These are phyloP conservation scores for Talaromyces rugulosus DNA, from an alignment of 2,329 filamentous ascomycete species.

Conservation along the genomic window DNA sequence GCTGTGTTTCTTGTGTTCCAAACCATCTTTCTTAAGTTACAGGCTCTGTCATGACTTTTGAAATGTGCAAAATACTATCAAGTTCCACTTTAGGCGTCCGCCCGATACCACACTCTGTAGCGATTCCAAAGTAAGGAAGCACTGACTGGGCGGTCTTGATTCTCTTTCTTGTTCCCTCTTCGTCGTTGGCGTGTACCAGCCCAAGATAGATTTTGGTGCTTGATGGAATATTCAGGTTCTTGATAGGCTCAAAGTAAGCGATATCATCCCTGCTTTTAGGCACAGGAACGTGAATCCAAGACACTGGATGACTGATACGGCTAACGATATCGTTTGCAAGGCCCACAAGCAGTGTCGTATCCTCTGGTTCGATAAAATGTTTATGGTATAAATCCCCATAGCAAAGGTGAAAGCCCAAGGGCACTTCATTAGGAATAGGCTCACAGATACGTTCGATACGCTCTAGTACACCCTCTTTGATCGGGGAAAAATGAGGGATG, in stretches of 20 bases:
- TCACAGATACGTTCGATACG: constrained; percentile 17
- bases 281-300: constrained; percentile 45
- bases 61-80: too few species aligned
- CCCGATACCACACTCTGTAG: too few species aligned
- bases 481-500: too few species aligned
- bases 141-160: constrained; percentile 33
- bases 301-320: constrained; percentile 25
- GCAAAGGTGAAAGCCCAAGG: constrained; percentile 46
- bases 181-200: constrained; percentile 36
- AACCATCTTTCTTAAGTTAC: too few species aligned
- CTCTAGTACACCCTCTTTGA: constrained; percentile 15
- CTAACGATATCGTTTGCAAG: constrained; percentile 31
- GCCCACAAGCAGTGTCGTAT: constrained; percentile 32
- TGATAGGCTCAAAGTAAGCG: constrained; percentile 38
- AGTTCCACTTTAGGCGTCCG: too few species aligned
- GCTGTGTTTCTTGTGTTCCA: too few species aligned
- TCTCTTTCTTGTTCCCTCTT: constrained; percentile 34
- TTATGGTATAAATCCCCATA: constrained; percentile 44
- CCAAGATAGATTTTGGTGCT: constrained; percentile 38
- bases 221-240: constrained; percentile 22
- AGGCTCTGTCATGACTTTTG: too few species aligned
- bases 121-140: too few species aligned
- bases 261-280: constrained; percentile 34
- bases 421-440: constrained; percentile 23
- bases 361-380: constrained; percentile 43